Percentiles rank a stretch among this genome's conserved stretches.
These are phyloP conservation scores for Stephania japonica DNA, from an alignment of 164 flowering plant genomes.

Conservation along the genomic window DNA sequence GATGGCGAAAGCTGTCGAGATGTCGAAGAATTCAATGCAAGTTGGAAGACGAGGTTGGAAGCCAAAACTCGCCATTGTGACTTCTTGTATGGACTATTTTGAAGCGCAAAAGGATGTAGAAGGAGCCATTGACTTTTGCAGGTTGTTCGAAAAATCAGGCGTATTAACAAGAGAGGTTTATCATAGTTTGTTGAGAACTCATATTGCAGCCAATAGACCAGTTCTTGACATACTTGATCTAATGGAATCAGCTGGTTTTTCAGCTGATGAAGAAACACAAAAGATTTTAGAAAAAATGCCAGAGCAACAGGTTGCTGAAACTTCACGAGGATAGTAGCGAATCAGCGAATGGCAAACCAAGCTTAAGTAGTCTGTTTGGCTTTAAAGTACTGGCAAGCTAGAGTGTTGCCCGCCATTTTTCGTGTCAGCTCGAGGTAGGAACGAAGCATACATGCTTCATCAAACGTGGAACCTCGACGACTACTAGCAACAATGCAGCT, in stretches of 20 bases:
- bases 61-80: conserved; percentile 15
- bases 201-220: conserved; percentile 15
- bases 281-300: conserved; percentile 2
- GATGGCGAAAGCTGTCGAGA: conserved; percentile 34
- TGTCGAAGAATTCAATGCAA: conserved; percentile 30
- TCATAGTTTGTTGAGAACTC: conserved; percentile 18
- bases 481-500: no score
- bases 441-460: no score
- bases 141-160: conserved; percentile 13
- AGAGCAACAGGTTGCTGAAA: background rate
- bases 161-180: conserved; percentile 18
- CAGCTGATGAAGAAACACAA: conserved; percentile 12
- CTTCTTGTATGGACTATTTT: conserved; percentile 24
- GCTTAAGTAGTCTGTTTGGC: no score
- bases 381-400: no score
- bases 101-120: conserved; percentile 27
- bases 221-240: conserved; percentile 8
- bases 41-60: conserved; percentile 18
- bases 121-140: conserved; percentile 23
- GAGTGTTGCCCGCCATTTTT: no score
- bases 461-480: no score
- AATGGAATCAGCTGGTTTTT: conserved; percentile 14
- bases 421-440: no score
- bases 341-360: no score
- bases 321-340: no score